Evolutionary conservation across 1,284 basidiomycete species (phyloP).

Genomic region (Inonotus hispidus): DNA sequence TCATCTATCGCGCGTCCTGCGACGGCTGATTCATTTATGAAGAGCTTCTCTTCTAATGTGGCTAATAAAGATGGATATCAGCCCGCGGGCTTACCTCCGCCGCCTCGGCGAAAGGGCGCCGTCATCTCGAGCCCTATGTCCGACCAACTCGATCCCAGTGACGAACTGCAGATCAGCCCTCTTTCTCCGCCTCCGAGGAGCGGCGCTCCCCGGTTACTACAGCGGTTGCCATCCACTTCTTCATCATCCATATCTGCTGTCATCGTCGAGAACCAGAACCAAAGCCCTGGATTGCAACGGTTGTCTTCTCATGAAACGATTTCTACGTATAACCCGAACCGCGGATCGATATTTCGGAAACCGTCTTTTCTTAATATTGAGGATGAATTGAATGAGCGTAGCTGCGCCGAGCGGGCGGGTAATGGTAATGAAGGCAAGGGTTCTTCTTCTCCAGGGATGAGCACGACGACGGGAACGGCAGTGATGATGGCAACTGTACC

Average conservation of each 20-base stretch:
- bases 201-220: slow-evolving; percentile 35
- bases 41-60: neutral
- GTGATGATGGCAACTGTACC: slow-evolving; percentile 20
- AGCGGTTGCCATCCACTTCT: slow-evolving; percentile 33
- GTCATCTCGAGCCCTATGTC: slow-evolving; percentile 12
- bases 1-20: slow-evolving; percentile 8
- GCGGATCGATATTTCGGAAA: slow-evolving; percentile 47
- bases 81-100: slow-evolving; percentile 54
- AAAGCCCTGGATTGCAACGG: neutral
- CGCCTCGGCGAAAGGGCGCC: slow-evolving; percentile 40
- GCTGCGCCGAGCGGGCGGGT: slow-evolving; percentile 8
- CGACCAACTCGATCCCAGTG: neutral
- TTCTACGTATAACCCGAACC: slow-evolving; percentile 21
- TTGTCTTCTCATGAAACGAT: slow-evolving; percentile 14
- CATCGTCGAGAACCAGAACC: slow-evolving; percentile 1
- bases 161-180: slow-evolving; percentile 10
- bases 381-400: slow-evolving; percentile 31
- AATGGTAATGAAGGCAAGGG: neutral
- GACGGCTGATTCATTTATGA: slow-evolving; percentile 11
- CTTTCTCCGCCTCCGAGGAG: slow-evolving; percentile 18
- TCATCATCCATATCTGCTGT: too few species aligned
- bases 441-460: neutral
- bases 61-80: slow-evolving; percentile 24
- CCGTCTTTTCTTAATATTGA: slow-evolving; percentile 69
- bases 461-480: too few species aligned